Evolutionary conservation across 2,329 filamentous ascomycete species (phyloP), one percentile per base, ranked within the genome.

Genomic region (Leptosphaerulina australis): DNA sequence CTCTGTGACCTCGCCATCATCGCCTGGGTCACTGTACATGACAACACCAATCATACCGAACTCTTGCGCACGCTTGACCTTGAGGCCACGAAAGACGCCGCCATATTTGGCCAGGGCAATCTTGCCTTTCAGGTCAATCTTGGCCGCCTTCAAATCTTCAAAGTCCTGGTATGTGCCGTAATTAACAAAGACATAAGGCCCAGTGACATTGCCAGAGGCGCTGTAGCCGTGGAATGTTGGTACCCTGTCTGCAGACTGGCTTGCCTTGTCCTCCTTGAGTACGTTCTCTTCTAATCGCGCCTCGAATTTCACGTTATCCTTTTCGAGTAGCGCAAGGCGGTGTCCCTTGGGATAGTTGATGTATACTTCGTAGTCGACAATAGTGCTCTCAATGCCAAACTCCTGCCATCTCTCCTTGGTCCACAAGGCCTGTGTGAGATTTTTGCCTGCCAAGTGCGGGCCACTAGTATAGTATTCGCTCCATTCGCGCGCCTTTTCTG

Each of bases 221-320:
- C 91, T 96, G 73, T 97, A 97, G 44, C 93, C 94, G 68, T 97
- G 93, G 77, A 97, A 97, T 0, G 88, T 93, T 1, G 93, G 91
- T 18, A 97, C 82, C 22, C 90, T 81, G 63, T 91, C 82, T 8
- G 82, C 74, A 35, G 91, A 77, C 17, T 85, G 82, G 14, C 86
- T 91, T 0, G 91, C 95, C 3, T 85, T 82, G 69, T 99, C 94
- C 43, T 96, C 87, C 0, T 90, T 81, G 4, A 97, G 77, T 2
- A 93, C 81, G 66, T 96, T 91, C 72, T 99, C 94, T 61, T 89
- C 85, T 30, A 97, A 76, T 1, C 84, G 86, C 0, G 92, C 93
- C 67, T 91, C 85, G 65, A 87, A 96, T n/a, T 82, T 79, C 21
- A 92, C 80, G 2, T 12, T 22, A 24, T 44, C 50, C 60, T 71